Percentiles rank a stretch among this genome's conserved stretches.
phyloP scores from a whole-genome alignment of 1,284 basidiomycete genomes.

The Apiotrichum montevideense region DNA sequence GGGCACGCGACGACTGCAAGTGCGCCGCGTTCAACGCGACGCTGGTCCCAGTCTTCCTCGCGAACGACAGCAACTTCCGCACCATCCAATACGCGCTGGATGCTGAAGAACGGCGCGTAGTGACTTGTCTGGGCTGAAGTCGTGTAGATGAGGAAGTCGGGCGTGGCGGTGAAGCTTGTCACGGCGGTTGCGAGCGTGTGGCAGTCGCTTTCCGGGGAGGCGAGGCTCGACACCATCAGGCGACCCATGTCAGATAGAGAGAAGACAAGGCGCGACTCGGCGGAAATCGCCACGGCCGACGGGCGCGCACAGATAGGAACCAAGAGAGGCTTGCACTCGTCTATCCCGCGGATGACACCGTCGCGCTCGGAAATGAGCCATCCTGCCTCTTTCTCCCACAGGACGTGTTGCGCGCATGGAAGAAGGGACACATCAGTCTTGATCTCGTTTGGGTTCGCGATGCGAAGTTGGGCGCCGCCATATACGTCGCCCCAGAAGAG shows the following conservation, averaged over 20 bases:
- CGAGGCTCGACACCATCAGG: slow-evolving; percentile 52
- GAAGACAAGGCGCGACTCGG: slow-evolving; percentile 52
- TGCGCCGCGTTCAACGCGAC: slow-evolving; percentile 79
- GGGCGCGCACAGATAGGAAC: slow-evolving; percentile 26
- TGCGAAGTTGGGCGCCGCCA: slow-evolving; percentile 4
- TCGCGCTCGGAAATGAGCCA: slow-evolving; percentile 26
- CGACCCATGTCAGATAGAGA: slow-evolving; percentile 64
- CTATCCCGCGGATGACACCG: slow-evolving; percentile 22
- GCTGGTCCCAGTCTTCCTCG: slow-evolving; percentile 58
- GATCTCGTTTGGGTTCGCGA: slow-evolving; percentile 9
- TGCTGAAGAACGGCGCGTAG: slow-evolving; percentile 59
- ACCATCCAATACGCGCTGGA: slow-evolving; percentile 33
- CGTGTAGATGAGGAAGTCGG: slow-evolving; percentile 79
- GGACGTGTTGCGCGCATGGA: slow-evolving; percentile 21
- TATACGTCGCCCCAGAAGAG: slow-evolving; percentile 19
- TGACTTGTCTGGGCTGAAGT: slow-evolving; percentile 74
- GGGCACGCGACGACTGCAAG: slow-evolving; percentile 78
- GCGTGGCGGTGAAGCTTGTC: slow-evolving; percentile 75
- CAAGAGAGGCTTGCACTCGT: neutral
- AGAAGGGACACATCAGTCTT: neutral
- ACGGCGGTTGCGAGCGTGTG: slow-evolving; percentile 56
- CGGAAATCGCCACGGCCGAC: slow-evolving; percentile 11
- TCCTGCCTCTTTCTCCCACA: slow-evolving; percentile 26
- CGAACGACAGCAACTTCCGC: slow-evolving; percentile 21
- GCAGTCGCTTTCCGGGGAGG: slow-evolving; percentile 19